These are phyloP conservation scores for Penicillium sp. DNA, from an alignment of 2,329 filamentous ascomycete genomes.

Conservation along the genomic window DNA sequence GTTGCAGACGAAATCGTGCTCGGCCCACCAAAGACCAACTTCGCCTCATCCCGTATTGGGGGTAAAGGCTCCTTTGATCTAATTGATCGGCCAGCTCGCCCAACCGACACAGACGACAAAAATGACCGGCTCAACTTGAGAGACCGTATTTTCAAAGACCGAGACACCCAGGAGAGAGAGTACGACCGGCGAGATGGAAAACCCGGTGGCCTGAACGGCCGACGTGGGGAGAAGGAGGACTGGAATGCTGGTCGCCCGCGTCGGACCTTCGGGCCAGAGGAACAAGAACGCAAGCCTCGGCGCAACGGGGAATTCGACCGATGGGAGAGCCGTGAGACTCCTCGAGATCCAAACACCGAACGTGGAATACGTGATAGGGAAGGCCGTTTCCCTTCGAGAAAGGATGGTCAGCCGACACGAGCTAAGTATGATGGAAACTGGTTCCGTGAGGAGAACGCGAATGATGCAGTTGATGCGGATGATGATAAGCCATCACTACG, in stretches of 20 bases:
- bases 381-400: conserved; percentile 63
- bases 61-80: conserved; percentile 52
- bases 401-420: conserved; percentile 57
- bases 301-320: conserved; percentile 50
- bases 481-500: conserved; percentile 53
- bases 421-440: conserved; percentile 73
- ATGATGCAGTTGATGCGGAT: conserved; percentile 42
- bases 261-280: conserved; percentile 46
- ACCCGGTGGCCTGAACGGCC: conserved; percentile 34
- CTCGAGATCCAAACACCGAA: conserved; percentile 56
- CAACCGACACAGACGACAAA: conserved; percentile 61
- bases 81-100: conserved; percentile 48
- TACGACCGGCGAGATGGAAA: conserved; percentile 45
- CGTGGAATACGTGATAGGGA: conserved; percentile 59
- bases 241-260: conserved; percentile 46
- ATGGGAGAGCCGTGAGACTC: conserved; percentile 51
- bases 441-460: conserved; percentile 64
- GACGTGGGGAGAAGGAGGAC: conserved; percentile 47
- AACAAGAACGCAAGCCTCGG: conserved; percentile 44
- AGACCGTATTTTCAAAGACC: conserved; percentile 48
- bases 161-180: conserved; percentile 39
- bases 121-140: conserved; percentile 68
- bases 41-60: conserved; percentile 70
- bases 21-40: conserved; percentile 80
- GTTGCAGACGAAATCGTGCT: conserved; percentile 80